Evolutionary conservation across 1,284 basidiomycete species (phyloP).

Genomic region (Irpex lacteus): DNA sequence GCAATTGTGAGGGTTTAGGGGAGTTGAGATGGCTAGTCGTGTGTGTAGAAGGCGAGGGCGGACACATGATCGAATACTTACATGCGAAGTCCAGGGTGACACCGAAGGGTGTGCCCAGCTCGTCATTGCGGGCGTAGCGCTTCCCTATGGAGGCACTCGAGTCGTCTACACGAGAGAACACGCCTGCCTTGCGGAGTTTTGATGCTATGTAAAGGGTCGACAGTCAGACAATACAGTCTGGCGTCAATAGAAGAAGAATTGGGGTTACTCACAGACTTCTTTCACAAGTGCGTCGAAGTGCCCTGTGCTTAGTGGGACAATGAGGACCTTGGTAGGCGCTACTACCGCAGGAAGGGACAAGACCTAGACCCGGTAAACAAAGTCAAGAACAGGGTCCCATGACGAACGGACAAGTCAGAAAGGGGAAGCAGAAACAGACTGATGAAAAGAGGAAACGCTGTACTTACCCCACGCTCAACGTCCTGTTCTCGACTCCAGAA

Average conservation of each 20-base stretch:
- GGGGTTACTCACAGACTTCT: slow-evolving; percentile 79
- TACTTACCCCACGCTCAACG: slow-evolving; percentile 79
- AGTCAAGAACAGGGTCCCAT: slow-evolving; percentile 11
- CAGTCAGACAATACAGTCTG: background rate
- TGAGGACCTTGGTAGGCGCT: slow-evolving; percentile 96
- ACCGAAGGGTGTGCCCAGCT: slow-evolving; percentile 96
- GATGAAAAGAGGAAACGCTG: slow-evolving; percentile 13
- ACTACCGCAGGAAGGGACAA: slow-evolving; percentile 87
- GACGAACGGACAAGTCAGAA: background rate
- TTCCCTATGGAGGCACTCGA: slow-evolving; percentile 94
- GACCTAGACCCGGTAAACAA: slow-evolving; percentile 48
- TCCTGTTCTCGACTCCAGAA: slow-evolving; percentile 96
- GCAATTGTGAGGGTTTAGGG: slow-evolving; percentile 4
- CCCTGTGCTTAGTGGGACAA: slow-evolving; percentile 92
- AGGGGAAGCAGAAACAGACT: background rate
- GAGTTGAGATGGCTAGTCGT: slow-evolving; percentile 17
- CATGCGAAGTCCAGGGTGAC: slow-evolving; percentile 98
- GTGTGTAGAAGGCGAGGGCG: slow-evolving; percentile 1
- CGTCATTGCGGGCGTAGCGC: slow-evolving; percentile 97
- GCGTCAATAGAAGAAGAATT: slow-evolving; percentile 12
- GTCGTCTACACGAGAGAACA: slow-evolving; percentile 94
- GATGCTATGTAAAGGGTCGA: slow-evolving; percentile 49
- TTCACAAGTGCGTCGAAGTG: slow-evolving; percentile 83
- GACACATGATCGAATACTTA: slow-evolving; percentile 42
- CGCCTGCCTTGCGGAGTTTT: slow-evolving; percentile 84